Percentiles rank a stretch among this genome's conserved stretches.
Evolutionary conservation across 495 filamentous ascomycete genomes (phyloP).

Genomic region (Lasiosphaeria ovina): DNA sequence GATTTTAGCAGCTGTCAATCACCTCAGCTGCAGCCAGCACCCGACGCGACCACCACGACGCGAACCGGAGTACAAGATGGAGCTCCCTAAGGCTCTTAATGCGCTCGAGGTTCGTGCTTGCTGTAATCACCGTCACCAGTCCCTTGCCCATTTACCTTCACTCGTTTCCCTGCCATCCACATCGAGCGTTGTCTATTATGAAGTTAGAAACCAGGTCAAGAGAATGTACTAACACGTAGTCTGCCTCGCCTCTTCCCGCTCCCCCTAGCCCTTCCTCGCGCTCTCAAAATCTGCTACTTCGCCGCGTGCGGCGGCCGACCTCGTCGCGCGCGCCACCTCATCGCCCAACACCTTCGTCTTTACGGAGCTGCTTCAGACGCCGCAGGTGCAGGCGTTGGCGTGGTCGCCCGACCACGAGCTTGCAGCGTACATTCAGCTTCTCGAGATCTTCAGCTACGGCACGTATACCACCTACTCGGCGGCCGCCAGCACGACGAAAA

Average conservation of each 20-base stretch:
- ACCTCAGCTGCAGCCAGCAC: too few species aligned
- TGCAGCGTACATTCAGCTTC: slow-evolving; percentile 60
- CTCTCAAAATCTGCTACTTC: slow-evolving; percentile 83
- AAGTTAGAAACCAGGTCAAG: too few species aligned
- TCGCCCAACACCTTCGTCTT: slow-evolving; percentile 90
- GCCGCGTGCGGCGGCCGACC: slow-evolving; percentile 78
- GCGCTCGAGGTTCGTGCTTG: slow-evolving; percentile 57
- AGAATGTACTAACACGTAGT: too few species aligned
- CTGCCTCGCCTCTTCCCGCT: neutral
- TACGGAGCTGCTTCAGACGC: slow-evolving; percentile 81
- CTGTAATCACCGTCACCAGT: slow-evolving; percentile 14
- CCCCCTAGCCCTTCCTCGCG: slow-evolving; percentile 71
- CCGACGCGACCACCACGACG: too few species aligned
- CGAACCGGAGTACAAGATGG: slow-evolving; percentile 54
- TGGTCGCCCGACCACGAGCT: slow-evolving; percentile 37
- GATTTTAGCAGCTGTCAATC: too few species aligned
- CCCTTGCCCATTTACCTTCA: neutral
- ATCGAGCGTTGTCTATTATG: too few species aligned
- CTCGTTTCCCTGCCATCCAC: too few species aligned
- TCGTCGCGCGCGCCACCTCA: slow-evolving; percentile 84
- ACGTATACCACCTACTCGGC: slow-evolving; percentile 71
- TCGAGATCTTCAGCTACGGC: slow-evolving; percentile 92
- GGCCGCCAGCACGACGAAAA: slow-evolving; percentile 29
- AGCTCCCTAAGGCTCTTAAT: slow-evolving; percentile 81
- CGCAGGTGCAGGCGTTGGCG: slow-evolving; percentile 74